Evolutionary conservation across 495 filamentous ascomycete genomes (phyloP).

Genomic region (Durotheca rogersii): DNA sequence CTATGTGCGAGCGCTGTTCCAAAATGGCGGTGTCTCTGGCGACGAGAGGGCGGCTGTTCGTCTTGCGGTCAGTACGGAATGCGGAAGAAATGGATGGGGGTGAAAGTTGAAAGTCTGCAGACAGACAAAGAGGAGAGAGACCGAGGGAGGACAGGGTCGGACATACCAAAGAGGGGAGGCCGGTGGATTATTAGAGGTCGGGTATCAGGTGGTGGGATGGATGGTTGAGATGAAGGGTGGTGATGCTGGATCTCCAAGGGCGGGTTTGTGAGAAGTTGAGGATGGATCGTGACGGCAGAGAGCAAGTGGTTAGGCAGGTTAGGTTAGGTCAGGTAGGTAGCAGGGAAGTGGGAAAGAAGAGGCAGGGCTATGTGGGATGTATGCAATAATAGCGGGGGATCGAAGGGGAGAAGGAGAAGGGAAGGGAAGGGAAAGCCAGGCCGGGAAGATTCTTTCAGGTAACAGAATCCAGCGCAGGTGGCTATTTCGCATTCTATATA

Average conservation of each 20-base stretch:
- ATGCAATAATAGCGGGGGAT: too few relatives aligned
- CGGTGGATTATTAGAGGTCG: constrained; percentile 1
- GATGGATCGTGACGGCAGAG: constrained; percentile 10
- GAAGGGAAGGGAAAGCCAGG: constrained; percentile 16
- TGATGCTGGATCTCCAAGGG: constrained; percentile 12
- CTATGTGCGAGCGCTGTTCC: constrained; percentile 16
- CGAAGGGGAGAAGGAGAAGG: constrained; percentile 13
- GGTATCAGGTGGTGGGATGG: constrained; percentile 4
- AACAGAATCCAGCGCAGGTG: constrained; percentile 25
- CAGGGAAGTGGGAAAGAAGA: too few relatives aligned
- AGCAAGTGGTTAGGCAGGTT: constrained; percentile 8
- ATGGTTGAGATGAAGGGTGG: constrained; percentile 13
- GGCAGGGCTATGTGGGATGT: too few relatives aligned
- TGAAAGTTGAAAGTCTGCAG: constrained; percentile 12
- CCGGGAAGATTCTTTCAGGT: constrained; percentile 30
- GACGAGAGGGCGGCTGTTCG: constrained; percentile 30
- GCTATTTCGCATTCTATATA: constrained; percentile 7
- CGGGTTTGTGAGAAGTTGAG: constrained; percentile 1
- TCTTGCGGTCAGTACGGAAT: constrained; percentile 35
- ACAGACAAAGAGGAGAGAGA: constrained; percentile 17
- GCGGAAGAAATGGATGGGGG: constrained; percentile 31
- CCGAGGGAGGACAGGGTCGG: background rate
- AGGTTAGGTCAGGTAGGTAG: too few relatives aligned
- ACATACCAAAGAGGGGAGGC: constrained; percentile 14
- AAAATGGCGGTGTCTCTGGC: constrained; percentile 31